These are phyloP conservation scores for Cladorrhinum samala DNA, from an alignment of 495 filamentous ascomycete species.

Conservation along the genomic window DNA sequence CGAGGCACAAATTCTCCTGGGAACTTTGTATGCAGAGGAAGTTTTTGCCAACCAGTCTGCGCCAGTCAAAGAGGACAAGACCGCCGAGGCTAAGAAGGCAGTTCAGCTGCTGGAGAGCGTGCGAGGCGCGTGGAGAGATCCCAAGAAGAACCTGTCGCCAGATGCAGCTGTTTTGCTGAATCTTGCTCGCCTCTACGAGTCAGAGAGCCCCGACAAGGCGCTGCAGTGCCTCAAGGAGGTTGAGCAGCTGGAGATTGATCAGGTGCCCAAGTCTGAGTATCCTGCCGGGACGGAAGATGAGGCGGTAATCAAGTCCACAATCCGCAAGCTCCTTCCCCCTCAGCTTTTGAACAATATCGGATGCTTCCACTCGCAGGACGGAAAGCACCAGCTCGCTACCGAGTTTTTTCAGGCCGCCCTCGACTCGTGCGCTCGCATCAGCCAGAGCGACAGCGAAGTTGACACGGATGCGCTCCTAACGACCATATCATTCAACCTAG, in stretches of 20 bases:
- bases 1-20: slow-evolving; percentile 88
- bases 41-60: slow-evolving; percentile 71
- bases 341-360: slow-evolving; percentile 96
- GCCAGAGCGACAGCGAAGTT: slow-evolving; percentile 58
- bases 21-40: slow-evolving; percentile 87
- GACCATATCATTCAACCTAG: slow-evolving; percentile 92
- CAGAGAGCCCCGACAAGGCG: slow-evolving; percentile 77
- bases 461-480: slow-evolving; percentile 88
- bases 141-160: slow-evolving; percentile 67
- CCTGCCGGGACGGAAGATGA: slow-evolving; percentile 58
- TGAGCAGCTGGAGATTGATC: slow-evolving; percentile 76
- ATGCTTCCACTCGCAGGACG: slow-evolving; percentile 83
- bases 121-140: slow-evolving; percentile 82
- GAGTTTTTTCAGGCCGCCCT: slow-evolving; percentile 84
- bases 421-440: slow-evolving; percentile 71
- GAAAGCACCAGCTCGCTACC: slow-evolving; percentile 73
- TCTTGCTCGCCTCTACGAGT: slow-evolving; percentile 84
- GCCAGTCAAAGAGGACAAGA: slow-evolving; percentile 79
- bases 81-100: slow-evolving; percentile 72
- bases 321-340: slow-evolving; percentile 73
- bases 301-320: slow-evolving; percentile 48
- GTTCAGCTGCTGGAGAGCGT: slow-evolving; percentile 75
- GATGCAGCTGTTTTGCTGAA: slow-evolving; percentile 90
- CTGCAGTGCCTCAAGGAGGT: slow-evolving; percentile 85
- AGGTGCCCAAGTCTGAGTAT: slow-evolving; percentile 59